Conservation (phyloP, 2,329 filamentous ascomycete species). For the Colletotrichum sidae region DNA sequence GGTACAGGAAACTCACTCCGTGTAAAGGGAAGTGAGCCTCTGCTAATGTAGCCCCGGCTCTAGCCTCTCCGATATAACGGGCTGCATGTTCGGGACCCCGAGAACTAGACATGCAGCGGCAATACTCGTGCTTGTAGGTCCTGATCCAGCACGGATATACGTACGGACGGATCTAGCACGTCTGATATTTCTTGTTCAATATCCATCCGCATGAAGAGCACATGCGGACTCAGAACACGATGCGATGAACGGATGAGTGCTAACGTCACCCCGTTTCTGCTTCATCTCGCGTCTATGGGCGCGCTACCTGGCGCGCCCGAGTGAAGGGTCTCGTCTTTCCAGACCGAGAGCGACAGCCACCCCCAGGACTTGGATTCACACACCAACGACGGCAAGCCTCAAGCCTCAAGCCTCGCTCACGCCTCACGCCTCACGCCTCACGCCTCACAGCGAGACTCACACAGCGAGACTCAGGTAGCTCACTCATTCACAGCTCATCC, state of each 20-base stretch:
- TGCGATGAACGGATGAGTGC: neutral
- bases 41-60: too few species aligned
- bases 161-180: too few species aligned
- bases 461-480: neutral
- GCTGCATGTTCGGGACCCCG: slow-evolving; percentile 13
- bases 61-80: slow-evolving; percentile 3
- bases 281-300: slow-evolving; percentile 20
- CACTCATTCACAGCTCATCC: neutral
- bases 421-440: too few species aligned
- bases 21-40: too few species aligned
- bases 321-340: slow-evolving; percentile 36
- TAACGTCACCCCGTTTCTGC: slow-evolving; percentile 13
- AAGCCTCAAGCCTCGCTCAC: neutral
- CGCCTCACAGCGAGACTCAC: too few species aligned
- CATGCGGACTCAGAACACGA: neutral
- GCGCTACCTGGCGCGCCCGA: slow-evolving; percentile 19
- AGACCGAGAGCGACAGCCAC: slow-evolving; percentile 40
- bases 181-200: too few species aligned
- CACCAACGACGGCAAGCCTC: neutral
- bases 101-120: slow-evolving; percentile 5
- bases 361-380: slow-evolving; percentile 19
- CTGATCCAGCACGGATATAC: too few species aligned
- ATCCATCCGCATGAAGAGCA: too few species aligned
- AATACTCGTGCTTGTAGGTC: too few species aligned
- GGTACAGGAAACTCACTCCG: too few species aligned